phyloP scores from a whole-genome alignment of 2,329 filamentous ascomycete genomes.

The Aspergillus sp. region DNA sequence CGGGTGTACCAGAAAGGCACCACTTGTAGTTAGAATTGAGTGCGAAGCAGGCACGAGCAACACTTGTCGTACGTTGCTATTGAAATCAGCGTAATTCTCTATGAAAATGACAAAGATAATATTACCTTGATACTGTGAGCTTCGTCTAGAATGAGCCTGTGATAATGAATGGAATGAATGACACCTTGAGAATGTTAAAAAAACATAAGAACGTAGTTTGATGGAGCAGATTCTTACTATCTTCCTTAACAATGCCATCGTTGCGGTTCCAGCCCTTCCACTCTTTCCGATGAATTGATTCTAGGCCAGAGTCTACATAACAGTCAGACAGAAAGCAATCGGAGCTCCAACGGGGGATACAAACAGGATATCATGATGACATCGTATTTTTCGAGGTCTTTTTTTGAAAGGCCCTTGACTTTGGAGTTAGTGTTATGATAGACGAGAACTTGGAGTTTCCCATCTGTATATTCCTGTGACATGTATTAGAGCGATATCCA shows the following conservation, averaged over 20 bases:
- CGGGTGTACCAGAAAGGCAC: conserved; percentile 91
- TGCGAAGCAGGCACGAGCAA: conserved; percentile 92
- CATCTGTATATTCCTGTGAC: conserved; percentile 68
- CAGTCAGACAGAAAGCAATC: conserved; percentile 9
- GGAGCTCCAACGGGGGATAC: not conserved
- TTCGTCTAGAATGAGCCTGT: conserved; percentile 91
- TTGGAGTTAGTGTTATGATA: conserved; percentile 86
- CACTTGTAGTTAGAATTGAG: conserved; percentile 86
- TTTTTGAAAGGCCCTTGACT: conserved; percentile 71
- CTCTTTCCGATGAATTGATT: conserved; percentile 90
- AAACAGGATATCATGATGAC: conserved; percentile 97
- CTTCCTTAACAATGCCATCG: conserved; percentile 76
- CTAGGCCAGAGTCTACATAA: conserved; percentile 60
- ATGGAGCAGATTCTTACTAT: conserved; percentile 44
- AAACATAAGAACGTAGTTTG: not conserved
- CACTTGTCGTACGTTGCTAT: conserved; percentile 72
- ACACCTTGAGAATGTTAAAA: conserved; percentile 50
- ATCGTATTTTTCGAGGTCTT: conserved; percentile 77
- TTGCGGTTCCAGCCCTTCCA: conserved; percentile 84
- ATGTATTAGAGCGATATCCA: not conserved
- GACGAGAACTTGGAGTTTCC: conserved; percentile 84
- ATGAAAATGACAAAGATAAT: not conserved
- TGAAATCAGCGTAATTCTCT: conserved; percentile 11
- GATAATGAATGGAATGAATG: conserved; percentile 83
- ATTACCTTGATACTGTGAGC: conserved; percentile 85